These are phyloP conservation scores for Kwoniella europaea DNA, from an alignment of 768 basidiomycete species.

Conservation along the genomic window DNA sequence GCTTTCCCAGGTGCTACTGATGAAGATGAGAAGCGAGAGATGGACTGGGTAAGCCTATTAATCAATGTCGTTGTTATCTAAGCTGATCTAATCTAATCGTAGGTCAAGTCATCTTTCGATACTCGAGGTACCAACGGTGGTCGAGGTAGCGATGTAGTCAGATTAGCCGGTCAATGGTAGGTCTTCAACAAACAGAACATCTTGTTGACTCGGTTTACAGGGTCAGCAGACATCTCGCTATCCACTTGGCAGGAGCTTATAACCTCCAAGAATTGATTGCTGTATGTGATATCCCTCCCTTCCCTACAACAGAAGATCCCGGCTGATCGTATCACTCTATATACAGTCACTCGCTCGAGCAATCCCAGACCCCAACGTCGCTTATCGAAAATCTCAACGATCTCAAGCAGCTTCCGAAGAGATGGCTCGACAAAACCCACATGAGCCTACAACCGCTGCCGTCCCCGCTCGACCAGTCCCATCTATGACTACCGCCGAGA, in stretches of 20 bases:
- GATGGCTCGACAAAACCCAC: constrained; percentile 40
- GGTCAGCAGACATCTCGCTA: constrained; percentile 63
- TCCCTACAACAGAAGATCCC: not conserved
- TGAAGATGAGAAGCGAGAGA: constrained; percentile 75
- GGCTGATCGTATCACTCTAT: not conserved
- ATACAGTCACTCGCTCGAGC: constrained; percentile 69
- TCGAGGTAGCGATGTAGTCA: constrained; percentile 70
- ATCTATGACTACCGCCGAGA: constrained; percentile 44
- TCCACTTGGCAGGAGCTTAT: constrained; percentile 72
- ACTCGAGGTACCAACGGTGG: constrained; percentile 72
- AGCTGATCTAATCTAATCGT: not conserved
- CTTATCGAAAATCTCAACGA: constrained; percentile 73
- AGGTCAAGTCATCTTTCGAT: constrained; percentile 74
- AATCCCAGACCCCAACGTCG: constrained; percentile 73
- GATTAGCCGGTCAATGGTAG: constrained; percentile 86
- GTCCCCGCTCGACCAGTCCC: constrained; percentile 54
- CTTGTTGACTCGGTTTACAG: constrained; percentile 30
- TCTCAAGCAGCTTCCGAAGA: constrained; percentile 55
- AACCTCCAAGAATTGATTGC: constrained; percentile 62
- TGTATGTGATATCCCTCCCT: constrained; percentile 36
- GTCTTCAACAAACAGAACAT: constrained; percentile 1
- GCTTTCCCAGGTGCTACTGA: constrained; percentile 84
- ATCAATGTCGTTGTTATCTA: not conserved
- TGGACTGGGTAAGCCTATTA: constrained; percentile 67
- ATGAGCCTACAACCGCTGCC: constrained; percentile 34